These are phyloP conservation scores for Didymella pomorum DNA, from an alignment of 2,329 filamentous ascomycete species.

Conservation along the genomic window DNA sequence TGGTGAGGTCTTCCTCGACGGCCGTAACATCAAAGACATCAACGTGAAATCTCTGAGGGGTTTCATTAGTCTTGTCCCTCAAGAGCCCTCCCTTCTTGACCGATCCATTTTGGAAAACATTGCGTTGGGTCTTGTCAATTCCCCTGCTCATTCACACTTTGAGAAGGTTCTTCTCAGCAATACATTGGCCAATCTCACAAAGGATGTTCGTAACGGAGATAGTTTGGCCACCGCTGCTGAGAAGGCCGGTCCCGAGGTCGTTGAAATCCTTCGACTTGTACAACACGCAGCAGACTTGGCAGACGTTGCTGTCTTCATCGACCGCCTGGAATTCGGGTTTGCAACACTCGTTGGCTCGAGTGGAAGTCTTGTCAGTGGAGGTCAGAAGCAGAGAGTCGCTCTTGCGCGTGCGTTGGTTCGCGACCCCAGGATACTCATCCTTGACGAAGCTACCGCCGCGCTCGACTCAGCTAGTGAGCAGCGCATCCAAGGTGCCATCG, in stretches of 20 bases:
- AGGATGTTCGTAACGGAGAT: constrained; percentile 61
- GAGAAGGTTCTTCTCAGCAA: constrained; percentile 59
- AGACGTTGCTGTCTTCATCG: constrained; percentile 66
- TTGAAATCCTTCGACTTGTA: constrained; percentile 61
- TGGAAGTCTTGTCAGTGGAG: constrained; percentile 64
- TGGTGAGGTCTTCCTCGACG: constrained; percentile 67
- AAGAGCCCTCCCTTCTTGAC: constrained; percentile 61
- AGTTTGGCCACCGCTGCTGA: constrained; percentile 50
- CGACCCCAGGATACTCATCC: constrained; percentile 64
- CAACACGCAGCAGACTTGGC: constrained; percentile 63
- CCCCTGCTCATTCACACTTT: constrained; percentile 51
- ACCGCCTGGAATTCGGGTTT: constrained; percentile 59
- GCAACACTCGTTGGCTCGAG: constrained; percentile 61
- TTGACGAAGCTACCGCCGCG: constrained; percentile 69
- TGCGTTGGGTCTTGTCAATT: constrained; percentile 59
- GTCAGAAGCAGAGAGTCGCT: constrained; percentile 67
- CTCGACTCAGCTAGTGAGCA: constrained; percentile 67
- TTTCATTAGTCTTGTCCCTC: constrained; percentile 56
- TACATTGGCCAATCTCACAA: constrained; percentile 60
- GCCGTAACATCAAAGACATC: constrained; percentile 53
- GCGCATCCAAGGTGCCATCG: constrained; percentile 59
- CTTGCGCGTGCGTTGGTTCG: constrained; percentile 64
- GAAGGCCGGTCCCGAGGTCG: constrained; percentile 27
- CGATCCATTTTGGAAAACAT: constrained; percentile 64
- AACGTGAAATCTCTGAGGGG: constrained; percentile 50